Evolutionary conservation across 169 alveolate species (phyloP).

Genomic region (Plasmodium inui): DNA sequence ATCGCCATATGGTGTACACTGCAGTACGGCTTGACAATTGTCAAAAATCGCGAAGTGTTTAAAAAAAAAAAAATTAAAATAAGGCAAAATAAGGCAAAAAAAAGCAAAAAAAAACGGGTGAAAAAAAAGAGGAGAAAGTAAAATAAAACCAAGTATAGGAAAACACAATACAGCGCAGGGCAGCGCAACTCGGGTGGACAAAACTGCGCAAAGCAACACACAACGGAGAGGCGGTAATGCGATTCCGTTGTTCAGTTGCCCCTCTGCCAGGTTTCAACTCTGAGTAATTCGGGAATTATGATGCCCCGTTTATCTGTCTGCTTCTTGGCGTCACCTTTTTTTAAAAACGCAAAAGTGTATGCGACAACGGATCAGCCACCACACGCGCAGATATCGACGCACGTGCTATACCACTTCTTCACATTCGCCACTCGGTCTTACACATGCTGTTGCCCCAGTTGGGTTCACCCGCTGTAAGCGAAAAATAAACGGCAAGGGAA

Average conservation of each 20-base stretch:
- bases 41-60: not conserved
- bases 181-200: not conserved
- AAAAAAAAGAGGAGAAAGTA: not conserved
- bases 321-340: not conserved
- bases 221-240: not conserved
- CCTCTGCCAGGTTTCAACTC: not conserved
- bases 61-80: constrained; percentile 16
- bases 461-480: not conserved
- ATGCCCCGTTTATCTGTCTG: not conserved
- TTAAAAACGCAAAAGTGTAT: not conserved
- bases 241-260: not conserved
- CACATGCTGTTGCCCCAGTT: not conserved
- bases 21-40: not conserved
- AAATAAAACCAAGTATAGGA: not conserved
- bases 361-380: not conserved
- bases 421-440: not conserved
- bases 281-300: not conserved
- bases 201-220: not conserved
- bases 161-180: not conserved
- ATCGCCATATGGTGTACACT: not conserved
- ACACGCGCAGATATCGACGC: not conserved
- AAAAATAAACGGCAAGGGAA: not conserved
- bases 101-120: not conserved
- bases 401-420: not conserved
- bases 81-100: not conserved